These are phyloP conservation scores for Elsinoe batatas DNA, from an alignment of 2,329 filamentous ascomycete genomes.

Conservation along the genomic window DNA sequence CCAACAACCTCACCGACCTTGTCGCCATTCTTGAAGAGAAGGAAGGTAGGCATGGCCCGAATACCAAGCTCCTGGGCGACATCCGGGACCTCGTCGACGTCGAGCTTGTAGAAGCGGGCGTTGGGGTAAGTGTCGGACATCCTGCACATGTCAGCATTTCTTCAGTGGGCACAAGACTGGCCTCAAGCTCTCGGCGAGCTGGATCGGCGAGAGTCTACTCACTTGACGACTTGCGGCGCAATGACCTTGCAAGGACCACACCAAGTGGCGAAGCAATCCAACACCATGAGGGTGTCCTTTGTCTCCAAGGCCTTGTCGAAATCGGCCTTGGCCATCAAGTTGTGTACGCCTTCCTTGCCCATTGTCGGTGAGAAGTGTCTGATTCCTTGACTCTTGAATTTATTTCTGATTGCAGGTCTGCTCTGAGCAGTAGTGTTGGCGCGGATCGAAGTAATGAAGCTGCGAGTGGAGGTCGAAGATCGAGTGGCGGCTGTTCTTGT, in stretches of 20 bases:
- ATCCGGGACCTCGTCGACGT: constrained; percentile 72
- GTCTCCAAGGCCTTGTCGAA: constrained; percentile 47
- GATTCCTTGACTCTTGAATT: constrained; percentile 14
- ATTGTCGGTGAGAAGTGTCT: constrained; percentile 36
- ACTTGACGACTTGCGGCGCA: constrained; percentile 62
- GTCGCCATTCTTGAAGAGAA: constrained; percentile 70
- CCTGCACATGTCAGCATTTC: constrained; percentile 30
- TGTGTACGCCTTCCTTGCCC: constrained; percentile 41
- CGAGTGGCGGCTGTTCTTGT: constrained; percentile 14
- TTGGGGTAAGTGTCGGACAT: constrained; percentile 50
- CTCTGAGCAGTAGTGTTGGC: constrained; percentile 12
- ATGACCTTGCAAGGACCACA: constrained; percentile 94
- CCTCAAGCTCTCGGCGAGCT: background rate
- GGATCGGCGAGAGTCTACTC: constrained; percentile 23
- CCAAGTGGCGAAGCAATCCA: constrained; percentile 86
- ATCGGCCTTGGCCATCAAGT: constrained; percentile 41
- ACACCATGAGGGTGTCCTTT: constrained; percentile 53
- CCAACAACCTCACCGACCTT: constrained; percentile 67
- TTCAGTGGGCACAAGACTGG: constrained; percentile 4
- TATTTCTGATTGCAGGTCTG: constrained; percentile 12
- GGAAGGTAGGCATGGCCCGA: constrained; percentile 87
- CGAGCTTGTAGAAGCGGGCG: constrained; percentile 76
- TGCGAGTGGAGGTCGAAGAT: background rate
- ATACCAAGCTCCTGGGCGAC: constrained; percentile 69
- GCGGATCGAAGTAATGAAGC: constrained; percentile 9